phyloP scores from a whole-genome alignment of 768 basidiomycete species.

The Lactarius indigo region DNA sequence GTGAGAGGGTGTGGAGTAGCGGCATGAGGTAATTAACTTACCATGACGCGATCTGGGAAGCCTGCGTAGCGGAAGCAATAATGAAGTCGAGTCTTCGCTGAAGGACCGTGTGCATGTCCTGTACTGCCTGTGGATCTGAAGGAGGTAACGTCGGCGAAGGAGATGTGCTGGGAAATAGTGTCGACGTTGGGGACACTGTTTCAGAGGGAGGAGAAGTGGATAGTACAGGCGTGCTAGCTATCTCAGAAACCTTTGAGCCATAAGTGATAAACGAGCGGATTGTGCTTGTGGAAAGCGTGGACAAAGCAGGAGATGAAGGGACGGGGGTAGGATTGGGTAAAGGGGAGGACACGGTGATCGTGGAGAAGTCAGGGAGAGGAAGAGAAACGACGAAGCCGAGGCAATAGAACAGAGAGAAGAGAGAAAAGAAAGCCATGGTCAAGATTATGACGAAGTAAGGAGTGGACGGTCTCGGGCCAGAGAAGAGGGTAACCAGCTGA shows the following conservation, averaged over 20 bases:
- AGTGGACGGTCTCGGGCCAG: slow-evolving; percentile 11
- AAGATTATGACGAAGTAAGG: slow-evolving; percentile 1
- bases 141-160: neutral
- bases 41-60: slow-evolving; percentile 17
- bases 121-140: neutral
- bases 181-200: neutral
- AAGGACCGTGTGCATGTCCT: slow-evolving; percentile 22
- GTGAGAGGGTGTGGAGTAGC: neutral
- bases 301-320: neutral
- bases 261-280: neutral
- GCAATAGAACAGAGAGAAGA: neutral
- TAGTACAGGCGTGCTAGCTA: neutral
- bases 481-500: neutral
- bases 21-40: neutral
- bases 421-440: neutral
- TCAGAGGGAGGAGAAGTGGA: neutral
- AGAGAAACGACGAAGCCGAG: neutral
- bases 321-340: neutral
- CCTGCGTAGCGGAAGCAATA: neutral
- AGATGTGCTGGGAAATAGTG: neutral
- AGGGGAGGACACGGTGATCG: neutral
- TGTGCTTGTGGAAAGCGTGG: neutral
- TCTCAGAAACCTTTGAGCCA: neutral
- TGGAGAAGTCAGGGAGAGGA: neutral
- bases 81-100: slow-evolving; percentile 20